These are phyloP conservation scores for Phytophthora hibernalis DNA, from an alignment of 352 stramenopile genomes.

Conservation along the genomic window DNA sequence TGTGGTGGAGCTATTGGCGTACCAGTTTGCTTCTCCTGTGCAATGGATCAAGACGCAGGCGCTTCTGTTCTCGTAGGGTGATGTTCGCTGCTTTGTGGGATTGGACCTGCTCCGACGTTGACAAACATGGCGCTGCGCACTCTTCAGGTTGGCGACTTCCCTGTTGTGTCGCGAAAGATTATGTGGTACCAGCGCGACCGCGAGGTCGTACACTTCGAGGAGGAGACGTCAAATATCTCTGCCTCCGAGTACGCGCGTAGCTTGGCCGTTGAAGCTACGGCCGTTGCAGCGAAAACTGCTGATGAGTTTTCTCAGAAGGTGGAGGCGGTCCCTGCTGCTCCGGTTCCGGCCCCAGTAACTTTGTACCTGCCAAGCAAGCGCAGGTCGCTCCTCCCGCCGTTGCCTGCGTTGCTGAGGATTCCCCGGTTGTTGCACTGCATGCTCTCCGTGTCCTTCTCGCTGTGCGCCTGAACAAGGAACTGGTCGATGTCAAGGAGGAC, in stretches of 20 bases:
- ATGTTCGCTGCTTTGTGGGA: slow-evolving; percentile 79
- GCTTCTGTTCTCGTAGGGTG: slow-evolving; percentile 69
- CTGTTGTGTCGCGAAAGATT: slow-evolving; percentile 63
- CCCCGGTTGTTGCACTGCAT: slow-evolving; percentile 68
- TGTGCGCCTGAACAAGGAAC: slow-evolving; percentile 76
- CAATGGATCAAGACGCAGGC: slow-evolving; percentile 92
- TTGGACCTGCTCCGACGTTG: slow-evolving; percentile 81
- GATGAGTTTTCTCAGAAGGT: slow-evolving; percentile 39
- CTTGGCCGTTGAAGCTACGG: slow-evolving; percentile 38
- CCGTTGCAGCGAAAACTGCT: slow-evolving; percentile 53
- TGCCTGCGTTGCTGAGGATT: slow-evolving; percentile 50
- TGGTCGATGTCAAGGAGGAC: slow-evolving; percentile 73
- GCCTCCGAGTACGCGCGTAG: slow-evolving; percentile 68
- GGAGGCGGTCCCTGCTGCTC: slow-evolving; percentile 40
- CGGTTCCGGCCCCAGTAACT: slow-evolving; percentile 29
- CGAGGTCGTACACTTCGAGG: slow-evolving; percentile 82
- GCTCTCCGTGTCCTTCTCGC: slow-evolving; percentile 80
- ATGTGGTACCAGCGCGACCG: slow-evolving; percentile 88
- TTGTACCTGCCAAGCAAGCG: slow-evolving; percentile 31
- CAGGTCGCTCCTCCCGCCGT: slow-evolving; percentile 23
- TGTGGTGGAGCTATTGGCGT: slow-evolving; percentile 86
- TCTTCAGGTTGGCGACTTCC: slow-evolving; percentile 73
- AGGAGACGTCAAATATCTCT: slow-evolving; percentile 67
- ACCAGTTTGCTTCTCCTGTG: slow-evolving; percentile 90
- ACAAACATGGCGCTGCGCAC: slow-evolving; percentile 88